Percentiles rank a stretch among this genome's conserved stretches.
Conservation (phyloP, 179 eudicot genomes). For the Pouteria campechiana region DNA sequence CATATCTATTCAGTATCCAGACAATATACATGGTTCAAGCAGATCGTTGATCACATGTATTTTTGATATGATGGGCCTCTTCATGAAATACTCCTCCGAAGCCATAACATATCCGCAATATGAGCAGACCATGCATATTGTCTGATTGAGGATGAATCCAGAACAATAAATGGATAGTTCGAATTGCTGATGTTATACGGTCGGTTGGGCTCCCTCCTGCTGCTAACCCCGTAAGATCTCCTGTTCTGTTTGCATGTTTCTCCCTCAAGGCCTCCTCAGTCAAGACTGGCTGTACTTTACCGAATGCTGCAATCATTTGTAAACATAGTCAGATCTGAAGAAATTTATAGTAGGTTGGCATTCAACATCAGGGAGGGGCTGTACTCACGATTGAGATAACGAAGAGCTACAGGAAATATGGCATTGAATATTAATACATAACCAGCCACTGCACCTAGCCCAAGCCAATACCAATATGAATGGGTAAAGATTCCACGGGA, state of each 20-base stretch:
- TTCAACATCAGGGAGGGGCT: background rate
- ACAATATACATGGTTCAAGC: no score
- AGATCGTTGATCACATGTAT: no score
- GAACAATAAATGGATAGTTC: no score
- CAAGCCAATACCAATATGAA: conserved; percentile 61
- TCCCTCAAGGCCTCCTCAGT: conserved; percentile 6
- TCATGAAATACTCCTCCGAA: no score
- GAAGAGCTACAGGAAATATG: conserved; percentile 19
- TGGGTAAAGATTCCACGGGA: conserved; percentile 30
- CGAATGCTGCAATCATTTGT: conserved; percentile 2
- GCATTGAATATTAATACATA: conserved; percentile 27
- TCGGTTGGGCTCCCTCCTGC: background rate
- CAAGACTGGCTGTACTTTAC: conserved; percentile 5
- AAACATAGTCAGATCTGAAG: background rate
- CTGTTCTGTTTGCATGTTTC: conserved; percentile 7
- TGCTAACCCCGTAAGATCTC: background rate
- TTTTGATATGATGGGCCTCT: no score
- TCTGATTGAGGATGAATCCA: no score
- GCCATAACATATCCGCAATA: no score
- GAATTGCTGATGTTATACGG: no score
- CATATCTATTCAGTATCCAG: no score
- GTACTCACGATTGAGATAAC: conserved; percentile 39
- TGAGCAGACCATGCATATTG: no score
- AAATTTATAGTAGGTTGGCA: background rate
- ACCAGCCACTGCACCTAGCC: conserved; percentile 37